Base-by-base conservation (phyloP, 2,329 filamentous ascomycete genomes). In the Phialophora tarda region DNA sequence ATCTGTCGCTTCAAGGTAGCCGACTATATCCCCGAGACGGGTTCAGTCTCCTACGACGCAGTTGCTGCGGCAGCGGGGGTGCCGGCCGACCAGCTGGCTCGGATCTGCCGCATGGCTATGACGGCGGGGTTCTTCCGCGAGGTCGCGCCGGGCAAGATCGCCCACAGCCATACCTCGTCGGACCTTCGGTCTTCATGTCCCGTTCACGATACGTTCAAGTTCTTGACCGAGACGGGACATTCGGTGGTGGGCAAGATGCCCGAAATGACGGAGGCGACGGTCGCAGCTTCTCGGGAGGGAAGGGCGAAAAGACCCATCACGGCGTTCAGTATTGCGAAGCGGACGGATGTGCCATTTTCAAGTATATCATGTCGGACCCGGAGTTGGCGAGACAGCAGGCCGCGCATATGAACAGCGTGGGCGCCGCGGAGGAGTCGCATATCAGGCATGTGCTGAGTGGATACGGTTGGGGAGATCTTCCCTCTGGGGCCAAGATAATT, bases 341-440 rank as follows among this genome's bases (percentile, higher is more conserved):
- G 47, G 38, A 59, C 57, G 3, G 24, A 30, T 11, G 47, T 30
- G 23, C 57, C 57, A 5, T 59, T 59, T 59, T 59, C 57, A 59
- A 59, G 30, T 59, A 59, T 17, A 59, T 59, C 38, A 59, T 59
- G 57, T 59, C 57, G 38, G 30, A 59, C 28, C 57, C 57, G 4
- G 26, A 28, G 41, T 24, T 59, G 23, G 57, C 57, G 26, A 59
- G 47, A 21, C 57, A 59, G 24, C 57, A 59, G 14, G 57, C 57
- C 44, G 57, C 57, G 17, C 57, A 59, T 10, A 59, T 59, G 57
- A 59, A 50, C n/a, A 59, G 38, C 30, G 44, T 59, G 24, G 57
- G 41, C 17, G 41, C 57, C 17, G 57, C 57, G 2, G 57, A 59
- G 57, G 41, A 59, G n/a, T 48, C 38, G 12, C 57, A 59, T 21